Evolutionary conservation across 371 early-diverging fungal species (phyloP), one percentile per base, ranked within the genome.

Genomic region (Neoconidiobolus thromboides): DNA sequence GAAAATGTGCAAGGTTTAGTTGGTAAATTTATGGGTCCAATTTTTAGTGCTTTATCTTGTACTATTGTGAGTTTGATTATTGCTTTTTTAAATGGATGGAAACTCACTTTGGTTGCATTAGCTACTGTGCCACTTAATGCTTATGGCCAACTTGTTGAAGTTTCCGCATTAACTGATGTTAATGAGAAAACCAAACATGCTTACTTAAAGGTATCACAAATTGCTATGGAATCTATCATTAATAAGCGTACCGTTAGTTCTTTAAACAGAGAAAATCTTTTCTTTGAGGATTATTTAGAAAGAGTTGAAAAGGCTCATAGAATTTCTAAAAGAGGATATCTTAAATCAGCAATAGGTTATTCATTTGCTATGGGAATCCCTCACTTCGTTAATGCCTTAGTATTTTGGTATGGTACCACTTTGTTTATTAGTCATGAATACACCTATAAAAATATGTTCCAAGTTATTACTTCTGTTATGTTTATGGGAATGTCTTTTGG

Each of bases 191-290:
- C 76, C 48, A 73, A 76, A 64, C 76, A 77, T 60, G 80, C 83
- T 0, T 85, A 85, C 61, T 78, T 81, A 64, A 71, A 76, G 38
- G 76, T 83, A 47, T 81, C 82, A 61, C 79, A 81, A 68, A 77
- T 80, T 49, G 87, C 90, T 55, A 76, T 78, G 64, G 96, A 96
- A 67, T 86, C 89, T 12, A 81, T 93, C 60, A 76, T 77, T 56
- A 79, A 82, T 65, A 84, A 94, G 47, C 79, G 92, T 43, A 93
- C 94, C 0, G 88, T 96, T 15, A 78, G 81, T 46, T 75, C 86
- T 1, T 73, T 96, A 14, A 85, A 83, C 39, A 82, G 86, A 62
- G 91, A 96, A 65, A 43, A 54, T 15, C 67, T 72, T 39, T 85
- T 91, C 60, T 77, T 79, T 65, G 55, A 57, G 12, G 65, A 72